phyloP scores from a whole-genome alignment of 140 eudicot species.

The Erigeron philadelphicus region DNA sequence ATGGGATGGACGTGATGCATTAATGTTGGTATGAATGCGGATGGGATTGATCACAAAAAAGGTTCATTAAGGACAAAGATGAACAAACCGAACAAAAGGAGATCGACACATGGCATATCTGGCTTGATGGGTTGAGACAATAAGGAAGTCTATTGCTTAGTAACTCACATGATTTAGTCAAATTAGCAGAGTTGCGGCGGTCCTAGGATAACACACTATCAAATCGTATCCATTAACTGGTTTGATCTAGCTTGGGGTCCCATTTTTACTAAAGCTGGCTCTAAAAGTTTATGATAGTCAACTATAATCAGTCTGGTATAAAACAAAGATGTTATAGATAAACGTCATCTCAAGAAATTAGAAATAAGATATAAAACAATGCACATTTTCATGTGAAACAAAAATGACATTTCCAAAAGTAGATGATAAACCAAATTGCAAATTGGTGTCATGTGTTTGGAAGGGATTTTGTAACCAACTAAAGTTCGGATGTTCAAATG shows the following conservation, averaged over 20 bases:
- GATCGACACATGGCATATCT: background rate
- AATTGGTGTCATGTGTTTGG: no score
- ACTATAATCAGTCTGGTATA: no score
- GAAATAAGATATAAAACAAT: no score
- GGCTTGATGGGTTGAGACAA: background rate
- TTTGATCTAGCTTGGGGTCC: conserved; percentile 2
- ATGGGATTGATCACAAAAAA: background rate
- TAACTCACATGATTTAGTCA: no score
- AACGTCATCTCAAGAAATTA: no score
- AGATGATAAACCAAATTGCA: no score
- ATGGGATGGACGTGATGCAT: background rate
- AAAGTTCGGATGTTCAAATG: no score
- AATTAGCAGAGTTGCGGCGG: no score
- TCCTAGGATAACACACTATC: background rate
- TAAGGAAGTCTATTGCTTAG: background rate
- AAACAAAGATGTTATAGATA: no score
- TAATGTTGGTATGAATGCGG: background rate
- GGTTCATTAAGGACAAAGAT: background rate
- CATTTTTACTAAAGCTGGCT: background rate
- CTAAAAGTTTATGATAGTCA: background rate
- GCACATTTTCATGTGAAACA: no score
- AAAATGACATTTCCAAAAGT: no score
- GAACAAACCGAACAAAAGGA: background rate
- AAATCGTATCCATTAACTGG: background rate
- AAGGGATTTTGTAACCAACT: no score